Conservation (phyloP, 139 green algal genomes). For the Tetradesmus obliquus region DNA sequence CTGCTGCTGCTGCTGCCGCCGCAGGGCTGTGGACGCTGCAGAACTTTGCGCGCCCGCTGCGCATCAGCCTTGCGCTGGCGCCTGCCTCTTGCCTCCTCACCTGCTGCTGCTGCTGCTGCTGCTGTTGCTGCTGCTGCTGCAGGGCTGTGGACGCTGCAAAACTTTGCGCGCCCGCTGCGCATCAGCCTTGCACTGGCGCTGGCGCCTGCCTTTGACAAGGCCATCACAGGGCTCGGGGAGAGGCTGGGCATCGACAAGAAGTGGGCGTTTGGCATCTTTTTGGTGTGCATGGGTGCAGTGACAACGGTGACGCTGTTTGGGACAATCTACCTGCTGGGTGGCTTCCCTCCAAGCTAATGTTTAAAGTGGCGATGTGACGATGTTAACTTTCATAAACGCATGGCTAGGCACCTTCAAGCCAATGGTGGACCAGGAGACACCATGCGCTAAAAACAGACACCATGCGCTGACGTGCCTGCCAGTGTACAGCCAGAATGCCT, state of each 20-base stretch:
- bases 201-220: constrained; percentile 39
- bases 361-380: background rate
- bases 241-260: constrained; percentile 24
- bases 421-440: too few species aligned
- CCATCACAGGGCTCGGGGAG: background rate
- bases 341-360: constrained; percentile 16
- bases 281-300: constrained; percentile 13
- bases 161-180: constrained; percentile 42
- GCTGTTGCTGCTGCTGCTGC: background rate
- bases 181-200: constrained; percentile 37
- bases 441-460: too few species aligned
- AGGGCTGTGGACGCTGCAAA: constrained; percentile 46
- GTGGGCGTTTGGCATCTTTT: constrained; percentile 38
- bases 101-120: background rate
- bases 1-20: background rate
- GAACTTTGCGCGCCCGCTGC: constrained; percentile 42
- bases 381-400: too few species aligned
- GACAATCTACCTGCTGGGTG: constrained; percentile 35
- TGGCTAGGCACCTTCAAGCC: too few species aligned
- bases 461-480: too few species aligned
- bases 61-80: background rate
- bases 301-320: constrained; percentile 27
- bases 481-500: too few species aligned
- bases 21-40: constrained; percentile 45
- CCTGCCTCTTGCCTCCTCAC: too few species aligned